A percentile compares a stretch with the other conserved stretches of the same genome.
These are phyloP conservation scores for Cyberlindnera maclurae DNA, from an alignment of 805 yeast species.

Conservation along the genomic window DNA sequence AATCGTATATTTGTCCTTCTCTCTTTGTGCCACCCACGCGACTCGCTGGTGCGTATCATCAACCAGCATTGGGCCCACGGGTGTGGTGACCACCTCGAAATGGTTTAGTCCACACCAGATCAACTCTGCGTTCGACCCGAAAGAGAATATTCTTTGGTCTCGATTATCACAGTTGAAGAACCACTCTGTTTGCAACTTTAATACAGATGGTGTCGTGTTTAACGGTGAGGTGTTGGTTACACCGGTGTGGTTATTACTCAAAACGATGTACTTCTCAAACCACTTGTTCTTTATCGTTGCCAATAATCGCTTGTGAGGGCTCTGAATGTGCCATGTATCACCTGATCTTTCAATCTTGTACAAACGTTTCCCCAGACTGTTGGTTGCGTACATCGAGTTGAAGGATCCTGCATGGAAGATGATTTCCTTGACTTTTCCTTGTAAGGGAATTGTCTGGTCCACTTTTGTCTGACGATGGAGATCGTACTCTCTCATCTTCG, in stretches of 20 bases:
- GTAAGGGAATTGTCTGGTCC: constrained; percentile 9
- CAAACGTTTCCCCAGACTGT: constrained; percentile 4
- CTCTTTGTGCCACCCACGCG: constrained; percentile 11
- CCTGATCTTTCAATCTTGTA: constrained; percentile 11
- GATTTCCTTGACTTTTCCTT: constrained; percentile 5
- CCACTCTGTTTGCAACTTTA: constrained; percentile 7
- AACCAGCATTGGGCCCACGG: constrained; percentile 2
- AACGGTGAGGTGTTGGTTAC: constrained; percentile 10
- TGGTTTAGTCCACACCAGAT: constrained; percentile 20
- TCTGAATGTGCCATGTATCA: constrained; percentile 14
- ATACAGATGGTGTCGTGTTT: constrained; percentile 15
- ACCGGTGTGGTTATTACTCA: constrained; percentile 3
- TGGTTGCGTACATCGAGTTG: constrained; percentile 5
- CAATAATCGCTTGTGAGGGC: constrained; percentile 6
- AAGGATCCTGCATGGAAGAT: constrained; percentile 4
- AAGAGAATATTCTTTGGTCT: constrained; percentile 10
- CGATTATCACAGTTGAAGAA: not conserved
- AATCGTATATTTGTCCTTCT: constrained; percentile 8
- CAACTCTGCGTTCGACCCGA: constrained; percentile 12
- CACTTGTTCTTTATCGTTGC: constrained; percentile 13
- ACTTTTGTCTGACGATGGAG: constrained; percentile 3
- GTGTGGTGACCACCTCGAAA: constrained; percentile 15
- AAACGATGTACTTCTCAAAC: constrained; percentile 15
- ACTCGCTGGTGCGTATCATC: constrained; percentile 16
- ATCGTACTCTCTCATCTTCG: not conserved